A percentile compares a stretch with the other conserved stretches of the same genome.
Evolutionary conservation across 345 rosid genomes (phyloP).

Genomic region (Dimocarpus longan): DNA sequence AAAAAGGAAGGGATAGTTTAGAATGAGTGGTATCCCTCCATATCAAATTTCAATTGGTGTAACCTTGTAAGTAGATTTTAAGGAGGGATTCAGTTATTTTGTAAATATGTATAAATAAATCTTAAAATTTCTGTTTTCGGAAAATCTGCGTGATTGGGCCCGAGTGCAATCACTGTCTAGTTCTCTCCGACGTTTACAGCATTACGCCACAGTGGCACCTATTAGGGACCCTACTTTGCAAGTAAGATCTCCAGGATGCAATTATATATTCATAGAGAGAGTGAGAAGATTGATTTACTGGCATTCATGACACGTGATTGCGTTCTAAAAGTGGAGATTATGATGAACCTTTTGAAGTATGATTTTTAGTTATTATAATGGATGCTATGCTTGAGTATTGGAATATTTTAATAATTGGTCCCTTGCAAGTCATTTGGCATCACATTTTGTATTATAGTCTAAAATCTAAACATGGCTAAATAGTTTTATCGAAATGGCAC

Average conservation of each 20-base stretch:
- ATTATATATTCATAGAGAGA: background rate
- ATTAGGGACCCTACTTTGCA: background rate
- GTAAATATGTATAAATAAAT: too few relatives aligned
- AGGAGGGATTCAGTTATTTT: too few relatives aligned
- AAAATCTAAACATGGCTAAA: background rate
- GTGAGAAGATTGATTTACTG: background rate
- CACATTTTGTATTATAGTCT: background rate
- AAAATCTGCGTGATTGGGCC: too few relatives aligned
- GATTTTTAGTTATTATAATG: background rate
- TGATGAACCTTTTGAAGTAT: background rate
- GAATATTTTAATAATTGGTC: background rate
- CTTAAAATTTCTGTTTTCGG: too few relatives aligned
- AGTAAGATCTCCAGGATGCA: background rate
- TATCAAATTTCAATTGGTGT: too few relatives aligned
- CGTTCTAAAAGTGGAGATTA: background rate
- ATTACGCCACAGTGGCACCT: background rate
- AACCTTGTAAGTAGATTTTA: too few relatives aligned
- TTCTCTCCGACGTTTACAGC: background rate
- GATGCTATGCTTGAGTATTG: background rate
- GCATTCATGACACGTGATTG: background rate
- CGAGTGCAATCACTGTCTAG: too few relatives aligned
- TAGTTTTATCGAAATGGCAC: background rate
- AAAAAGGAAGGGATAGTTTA: too few relatives aligned
- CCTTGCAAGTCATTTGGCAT: background rate
- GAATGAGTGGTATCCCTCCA: too few relatives aligned